A percentile compares a stretch with the other conserved stretches of the same genome.
Evolutionary conservation across 2,329 filamentous ascomycete genomes (phyloP).

Genomic region (Arthrobotrys musiformis): DNA sequence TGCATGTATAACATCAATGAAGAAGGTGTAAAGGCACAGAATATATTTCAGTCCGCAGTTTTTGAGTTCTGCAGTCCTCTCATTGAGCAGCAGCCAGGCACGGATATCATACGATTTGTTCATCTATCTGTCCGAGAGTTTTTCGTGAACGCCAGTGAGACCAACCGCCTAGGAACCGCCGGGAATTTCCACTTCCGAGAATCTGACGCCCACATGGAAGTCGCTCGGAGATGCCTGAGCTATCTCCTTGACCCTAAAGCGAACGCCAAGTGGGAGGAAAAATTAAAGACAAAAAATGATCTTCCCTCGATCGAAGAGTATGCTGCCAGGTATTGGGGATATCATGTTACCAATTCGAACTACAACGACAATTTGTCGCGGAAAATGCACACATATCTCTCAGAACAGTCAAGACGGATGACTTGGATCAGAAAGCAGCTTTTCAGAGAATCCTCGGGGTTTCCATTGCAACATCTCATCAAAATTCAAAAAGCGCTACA

Average conservation of each 20-base stretch:
- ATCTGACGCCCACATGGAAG: constrained; percentile 19
- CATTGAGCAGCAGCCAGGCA: constrained; percentile 19
- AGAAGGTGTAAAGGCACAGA: not conserved
- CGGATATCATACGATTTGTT: constrained; percentile 24
- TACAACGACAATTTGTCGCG: constrained; percentile 13
- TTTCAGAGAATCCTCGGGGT: constrained; percentile 37
- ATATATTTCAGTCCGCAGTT: constrained; percentile 13
- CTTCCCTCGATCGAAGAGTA: constrained; percentile 12
- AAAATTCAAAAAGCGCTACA: constrained; percentile 42
- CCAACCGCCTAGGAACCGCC: not conserved
- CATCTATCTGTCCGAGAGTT: constrained; percentile 34
- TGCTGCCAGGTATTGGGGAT: constrained; percentile 34
- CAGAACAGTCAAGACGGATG: constrained; percentile 14
- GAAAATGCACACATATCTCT: constrained; percentile 42
- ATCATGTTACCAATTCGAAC: constrained; percentile 16
- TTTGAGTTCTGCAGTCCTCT: constrained; percentile 26
- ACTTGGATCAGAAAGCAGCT: constrained; percentile 36
- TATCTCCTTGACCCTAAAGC: constrained; percentile 26
- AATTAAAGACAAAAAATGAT: not conserved
- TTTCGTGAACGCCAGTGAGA: constrained; percentile 12
- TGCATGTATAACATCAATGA: constrained; percentile 30
- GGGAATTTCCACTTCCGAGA: constrained; percentile 22
- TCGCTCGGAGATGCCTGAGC: constrained; percentile 23
- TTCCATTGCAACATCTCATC: constrained; percentile 37
- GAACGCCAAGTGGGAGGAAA: not conserved